Conservation (phyloP, 495 filamentous ascomycete genomes). For the Xylaria grammica region DNA sequence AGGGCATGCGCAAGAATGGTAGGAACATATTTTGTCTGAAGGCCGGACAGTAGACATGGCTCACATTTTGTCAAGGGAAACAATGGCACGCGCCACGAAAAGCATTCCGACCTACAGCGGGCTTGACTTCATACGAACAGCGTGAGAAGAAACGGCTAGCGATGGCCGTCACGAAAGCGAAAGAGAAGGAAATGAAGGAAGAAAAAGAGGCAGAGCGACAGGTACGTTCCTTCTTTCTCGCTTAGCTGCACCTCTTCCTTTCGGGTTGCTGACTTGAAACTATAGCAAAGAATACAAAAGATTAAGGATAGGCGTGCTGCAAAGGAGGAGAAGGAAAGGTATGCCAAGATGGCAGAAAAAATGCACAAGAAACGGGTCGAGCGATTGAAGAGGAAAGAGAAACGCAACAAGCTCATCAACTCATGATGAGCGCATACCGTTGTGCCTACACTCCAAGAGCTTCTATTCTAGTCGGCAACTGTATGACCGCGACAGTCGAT, state of each 20-base stretch:
- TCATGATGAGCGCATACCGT: conserved; percentile 66
- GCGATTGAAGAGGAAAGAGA: conserved; percentile 89
- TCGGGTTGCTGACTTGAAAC: conserved; percentile 11
- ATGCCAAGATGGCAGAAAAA: conserved; percentile 93
- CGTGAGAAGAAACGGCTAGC: conserved; percentile 68
- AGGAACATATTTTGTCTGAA: conserved; percentile 19
- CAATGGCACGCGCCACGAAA: conserved; percentile 86
- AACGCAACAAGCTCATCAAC: conserved; percentile 95
- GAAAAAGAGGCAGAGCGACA: conserved; percentile 89
- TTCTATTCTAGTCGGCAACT: neutral
- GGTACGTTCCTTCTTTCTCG: conserved; percentile 51
- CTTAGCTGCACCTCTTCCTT: neutral
- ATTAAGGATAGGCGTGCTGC: conserved; percentile 82
- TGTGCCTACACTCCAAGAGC: neutral
- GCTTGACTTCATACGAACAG: conserved; percentile 77
- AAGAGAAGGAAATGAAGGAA: conserved; percentile 92
- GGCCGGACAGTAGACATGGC: conserved; percentile 14
- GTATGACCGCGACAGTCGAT: neutral
- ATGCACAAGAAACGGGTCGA: conserved; percentile 97
- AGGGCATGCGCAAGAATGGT: conserved; percentile 73
- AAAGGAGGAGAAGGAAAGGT: conserved; percentile 93
- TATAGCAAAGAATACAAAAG: conserved; percentile 72
- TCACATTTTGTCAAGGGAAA: conserved; percentile 68
- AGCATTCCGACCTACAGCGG: conserved; percentile 83
- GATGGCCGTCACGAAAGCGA: conserved; percentile 76